phyloP scores from a whole-genome alignment of 257 asterid species.

The Solanum bukasovii region DNA sequence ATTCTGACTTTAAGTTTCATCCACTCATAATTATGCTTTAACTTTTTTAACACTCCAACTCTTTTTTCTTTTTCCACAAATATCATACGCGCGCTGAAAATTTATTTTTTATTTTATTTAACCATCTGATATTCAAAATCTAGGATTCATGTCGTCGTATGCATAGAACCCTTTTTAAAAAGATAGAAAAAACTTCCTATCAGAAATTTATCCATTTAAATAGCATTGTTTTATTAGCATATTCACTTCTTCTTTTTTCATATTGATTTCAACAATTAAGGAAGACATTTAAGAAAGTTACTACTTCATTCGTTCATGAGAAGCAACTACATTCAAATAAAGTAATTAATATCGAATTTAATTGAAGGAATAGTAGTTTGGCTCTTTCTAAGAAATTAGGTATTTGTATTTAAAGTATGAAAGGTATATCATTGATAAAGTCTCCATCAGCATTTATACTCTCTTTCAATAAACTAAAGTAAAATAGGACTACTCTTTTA shows the following conservation, averaged over 20 bases:
- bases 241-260: too few species aligned
- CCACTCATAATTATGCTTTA: neutral
- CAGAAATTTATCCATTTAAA: neutral
- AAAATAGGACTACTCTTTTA: neutral
- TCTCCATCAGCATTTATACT: neutral
- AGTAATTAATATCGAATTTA: neutral
- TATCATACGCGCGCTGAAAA: too few species aligned
- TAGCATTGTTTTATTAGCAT: neutral
- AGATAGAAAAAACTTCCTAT: too few species aligned
- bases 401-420: neutral
- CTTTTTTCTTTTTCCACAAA: neutral
- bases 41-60: neutral
- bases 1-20: neutral
- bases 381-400: neutral
- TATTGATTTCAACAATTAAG: neutral
- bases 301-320: neutral
- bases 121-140: too few species aligned
- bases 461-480: neutral
- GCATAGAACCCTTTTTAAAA: too few species aligned
- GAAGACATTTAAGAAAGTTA: neutral
- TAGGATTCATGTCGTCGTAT: too few species aligned
- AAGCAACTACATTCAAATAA: neutral
- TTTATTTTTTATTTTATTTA: too few species aligned
- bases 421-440: neutral
- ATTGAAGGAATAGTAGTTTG: neutral